Evolutionary conservation across 2,329 filamentous ascomycete species (phyloP), one percentile per base, ranked within the genome.

Genomic region (Clarireedia homoeocarpa): DNA sequence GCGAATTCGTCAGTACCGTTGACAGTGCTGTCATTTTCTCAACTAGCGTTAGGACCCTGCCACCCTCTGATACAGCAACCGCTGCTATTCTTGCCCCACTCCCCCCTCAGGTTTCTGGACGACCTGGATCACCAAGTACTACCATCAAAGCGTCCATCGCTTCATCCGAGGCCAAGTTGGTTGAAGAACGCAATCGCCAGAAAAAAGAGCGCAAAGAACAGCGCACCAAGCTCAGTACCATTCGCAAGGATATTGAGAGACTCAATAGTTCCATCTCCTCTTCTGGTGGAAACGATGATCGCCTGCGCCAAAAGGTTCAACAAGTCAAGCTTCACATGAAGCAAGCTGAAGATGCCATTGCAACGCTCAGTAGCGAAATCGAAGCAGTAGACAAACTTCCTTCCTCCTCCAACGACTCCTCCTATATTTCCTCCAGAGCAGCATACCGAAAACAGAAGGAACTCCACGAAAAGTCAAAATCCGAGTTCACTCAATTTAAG

Each of bases 131-230:
- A 12, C 88, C 88, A 2, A 84, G 83, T 9, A 89, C 86, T 9
- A 91, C 88, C 2, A 77, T 92, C 40, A 85, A 83, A 69, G 88
- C 86, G 30, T 90, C 88, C 2, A 89, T 91, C 63, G 82, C 82
- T 48, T 82, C 85, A 10, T 82, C 85, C 49, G 86, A 91, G 66
- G 76, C 79, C 57, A 88, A 86, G 69, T 76, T 91, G 34, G 75
- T 80, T 24, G 86, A 91, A 59, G 83, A 86, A 65, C 85, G 83
- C 63, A 77, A 80, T 58, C 81, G 82, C 52, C 79, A 89, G 63
- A 89, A 88, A 73, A 79, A 81, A 38, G 77, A 81, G 59, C 85
- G 86, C 59, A 89, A 88, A 69, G 88, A 91, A 58, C 88, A 88
- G 72, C 86, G 88, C 67, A 79, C 80, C 51, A 82, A 83, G 61